phyloP scores from a whole-genome alignment of 805 yeast genomes.

The Yarrowia porcina region DNA sequence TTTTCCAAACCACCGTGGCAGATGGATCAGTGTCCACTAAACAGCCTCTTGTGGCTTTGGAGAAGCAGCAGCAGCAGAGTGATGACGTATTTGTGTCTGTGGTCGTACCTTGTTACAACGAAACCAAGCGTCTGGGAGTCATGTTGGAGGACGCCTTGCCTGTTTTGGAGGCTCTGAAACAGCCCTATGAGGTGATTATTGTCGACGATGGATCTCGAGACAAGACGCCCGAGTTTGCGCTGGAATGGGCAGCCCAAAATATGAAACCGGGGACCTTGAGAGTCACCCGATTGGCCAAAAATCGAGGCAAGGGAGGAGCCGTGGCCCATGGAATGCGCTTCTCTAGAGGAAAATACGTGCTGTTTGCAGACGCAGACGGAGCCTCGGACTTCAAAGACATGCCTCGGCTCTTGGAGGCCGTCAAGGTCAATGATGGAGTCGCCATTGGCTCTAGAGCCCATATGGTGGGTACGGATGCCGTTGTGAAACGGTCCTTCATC shows the following conservation, averaged over 20 bases:
- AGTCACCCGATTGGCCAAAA: conserved; percentile 64
- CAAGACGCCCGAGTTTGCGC: conserved; percentile 69
- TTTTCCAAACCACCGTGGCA: neutral
- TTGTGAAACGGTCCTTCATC: conserved; percentile 84
- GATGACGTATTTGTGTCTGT: conserved; percentile 58
- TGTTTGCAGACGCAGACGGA: conserved; percentile 98
- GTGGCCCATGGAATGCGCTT: conserved; percentile 87
- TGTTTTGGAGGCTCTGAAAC: conserved; percentile 43
- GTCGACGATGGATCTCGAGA: conserved; percentile 93
- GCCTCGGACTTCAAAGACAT: conserved; percentile 81
- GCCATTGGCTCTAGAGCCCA: conserved; percentile 95
- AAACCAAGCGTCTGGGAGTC: conserved; percentile 61
- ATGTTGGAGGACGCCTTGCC: conserved; percentile 44
- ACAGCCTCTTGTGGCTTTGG: conserved; percentile 5
- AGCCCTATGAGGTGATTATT: conserved; percentile 68
- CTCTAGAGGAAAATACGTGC: conserved; percentile 64
- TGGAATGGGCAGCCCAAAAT: conserved; percentile 53
- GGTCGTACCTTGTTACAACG: conserved; percentile 93
- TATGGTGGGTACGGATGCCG: conserved; percentile 94
- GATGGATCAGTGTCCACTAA: neutral
- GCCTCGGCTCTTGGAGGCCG: conserved; percentile 46
- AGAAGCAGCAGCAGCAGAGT: neutral
- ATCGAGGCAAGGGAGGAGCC: conserved; percentile 96
- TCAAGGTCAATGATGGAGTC: conserved; percentile 51
- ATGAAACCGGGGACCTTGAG: conserved; percentile 60